Percentiles rank a stretch among this genome's conserved stretches.
Conservation (phyloP, 495 filamentous ascomycete species). For the Lasiosphaeriaceae sp. region DNA sequence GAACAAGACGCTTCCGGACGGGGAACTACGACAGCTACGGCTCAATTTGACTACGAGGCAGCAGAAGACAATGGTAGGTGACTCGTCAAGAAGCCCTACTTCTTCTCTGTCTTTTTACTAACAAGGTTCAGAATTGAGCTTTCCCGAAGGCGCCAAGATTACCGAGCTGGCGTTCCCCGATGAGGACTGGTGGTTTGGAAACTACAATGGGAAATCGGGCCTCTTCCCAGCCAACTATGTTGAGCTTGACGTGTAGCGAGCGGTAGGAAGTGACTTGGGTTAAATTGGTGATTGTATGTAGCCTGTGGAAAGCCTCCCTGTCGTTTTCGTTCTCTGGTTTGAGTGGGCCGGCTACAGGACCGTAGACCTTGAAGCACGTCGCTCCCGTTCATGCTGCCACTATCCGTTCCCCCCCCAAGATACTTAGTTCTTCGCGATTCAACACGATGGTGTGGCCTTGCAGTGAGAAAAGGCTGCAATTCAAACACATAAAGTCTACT, state of each 20-base stretch:
- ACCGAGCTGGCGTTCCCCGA: slow-evolving; percentile 80
- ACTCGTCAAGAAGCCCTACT: neutral
- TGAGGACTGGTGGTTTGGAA: slow-evolving; percentile 97
- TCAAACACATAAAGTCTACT: too few species aligned
- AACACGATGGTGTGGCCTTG: too few species aligned
- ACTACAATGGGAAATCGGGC: slow-evolving; percentile 72
- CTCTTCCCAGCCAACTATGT: slow-evolving; percentile 93
- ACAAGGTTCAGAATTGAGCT: slow-evolving; percentile 64
- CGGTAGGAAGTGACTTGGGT: neutral
- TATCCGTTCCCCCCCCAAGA: too few species aligned
- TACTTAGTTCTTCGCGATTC: too few species aligned
- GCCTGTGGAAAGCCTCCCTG: neutral
- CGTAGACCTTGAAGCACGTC: too few species aligned
- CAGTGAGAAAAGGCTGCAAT: too few species aligned
- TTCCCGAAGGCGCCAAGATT: slow-evolving; percentile 84
- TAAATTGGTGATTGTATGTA: neutral
- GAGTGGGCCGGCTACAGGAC: too few species aligned
- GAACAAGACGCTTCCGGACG: slow-evolving; percentile 34
- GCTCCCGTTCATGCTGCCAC: too few species aligned
- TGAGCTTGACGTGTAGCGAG: slow-evolving; percentile 51
- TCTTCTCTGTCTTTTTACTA: slow-evolving; percentile 11
- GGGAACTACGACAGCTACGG: slow-evolving; percentile 74
- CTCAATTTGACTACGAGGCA: slow-evolving; percentile 94
- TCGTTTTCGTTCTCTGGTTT: neutral
- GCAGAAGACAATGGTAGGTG: slow-evolving; percentile 82